Conservation (phyloP, 805 yeast genomes). For the Ogataea methylovora region DNA sequence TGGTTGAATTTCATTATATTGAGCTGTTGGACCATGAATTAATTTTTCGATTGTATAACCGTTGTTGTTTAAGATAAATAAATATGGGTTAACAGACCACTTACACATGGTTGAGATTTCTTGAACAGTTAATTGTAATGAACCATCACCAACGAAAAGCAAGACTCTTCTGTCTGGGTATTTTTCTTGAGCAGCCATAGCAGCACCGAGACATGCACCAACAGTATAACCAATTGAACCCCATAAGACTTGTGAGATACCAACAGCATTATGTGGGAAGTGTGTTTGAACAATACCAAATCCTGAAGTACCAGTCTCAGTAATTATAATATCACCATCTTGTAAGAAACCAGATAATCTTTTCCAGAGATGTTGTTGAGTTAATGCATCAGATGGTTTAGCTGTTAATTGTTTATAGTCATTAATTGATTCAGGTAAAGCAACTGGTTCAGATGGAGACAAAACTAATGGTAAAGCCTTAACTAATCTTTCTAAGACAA, state of each 20-base stretch:
- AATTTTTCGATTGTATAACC: conserved; percentile 64
- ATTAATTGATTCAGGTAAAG: conserved; percentile 38
- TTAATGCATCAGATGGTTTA: conserved; percentile 19
- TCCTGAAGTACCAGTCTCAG: conserved; percentile 64
- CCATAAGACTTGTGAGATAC: conserved; percentile 62
- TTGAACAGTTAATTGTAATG: conserved; percentile 62
- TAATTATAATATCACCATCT: conserved; percentile 53
- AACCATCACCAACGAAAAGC: conserved; percentile 61
- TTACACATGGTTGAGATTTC: conserved; percentile 59
- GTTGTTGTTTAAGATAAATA: conserved; percentile 55
- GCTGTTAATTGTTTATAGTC: conserved; percentile 15
- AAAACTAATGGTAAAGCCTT: conserved; percentile 14
- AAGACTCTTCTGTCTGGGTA: conserved; percentile 52
- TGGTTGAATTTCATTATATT: conserved; percentile 52
- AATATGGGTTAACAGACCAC: conserved; percentile 53
- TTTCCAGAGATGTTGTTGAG: conserved; percentile 60
- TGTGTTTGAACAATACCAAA: conserved; percentile 56
- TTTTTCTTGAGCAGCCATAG: conserved; percentile 53
- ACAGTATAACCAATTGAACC: conserved; percentile 61
- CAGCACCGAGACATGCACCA: conserved; percentile 56
- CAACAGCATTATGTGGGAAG: conserved; percentile 52
- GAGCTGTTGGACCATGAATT: conserved; percentile 54
- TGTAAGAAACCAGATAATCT: conserved; percentile 49
- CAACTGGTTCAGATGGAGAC: conserved; percentile 35
- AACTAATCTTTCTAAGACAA: conserved; percentile 32